Conservation (phyloP, 495 filamentous ascomycete species). For the Xylaria longipes region DNA sequence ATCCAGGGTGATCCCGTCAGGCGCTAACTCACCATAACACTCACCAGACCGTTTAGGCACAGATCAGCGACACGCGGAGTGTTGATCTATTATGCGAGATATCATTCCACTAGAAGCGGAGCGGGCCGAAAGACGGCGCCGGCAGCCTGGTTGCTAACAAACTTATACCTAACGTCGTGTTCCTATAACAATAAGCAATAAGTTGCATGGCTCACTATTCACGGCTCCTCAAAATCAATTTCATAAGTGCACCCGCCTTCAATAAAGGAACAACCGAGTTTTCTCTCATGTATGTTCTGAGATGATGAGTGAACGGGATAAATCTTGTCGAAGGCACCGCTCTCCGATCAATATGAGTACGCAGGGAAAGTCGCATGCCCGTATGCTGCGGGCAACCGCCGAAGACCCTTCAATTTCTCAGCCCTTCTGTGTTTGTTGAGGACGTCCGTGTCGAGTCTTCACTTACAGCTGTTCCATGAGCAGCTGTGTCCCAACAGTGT, state of each 20-base stretch:
- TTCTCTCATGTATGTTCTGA: not conserved
- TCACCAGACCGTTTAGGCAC: not conserved
- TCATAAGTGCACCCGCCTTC: not conserved
- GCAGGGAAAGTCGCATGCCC: too few relatives aligned
- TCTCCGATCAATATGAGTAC: not conserved
- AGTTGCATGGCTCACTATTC: not conserved
- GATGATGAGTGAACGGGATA: not conserved
- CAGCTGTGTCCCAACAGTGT: not conserved
- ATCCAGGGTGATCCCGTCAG: conserved; percentile 2
- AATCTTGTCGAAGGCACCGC: not conserved
- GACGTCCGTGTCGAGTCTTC: not conserved
- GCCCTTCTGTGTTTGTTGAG: not conserved
- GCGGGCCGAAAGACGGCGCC: conserved; percentile 9
- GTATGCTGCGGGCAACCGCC: not conserved
- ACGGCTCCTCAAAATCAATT: not conserved
- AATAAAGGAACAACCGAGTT: not conserved
- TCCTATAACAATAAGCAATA: not conserved
- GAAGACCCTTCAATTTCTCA: not conserved
- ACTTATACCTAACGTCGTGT: not conserved
- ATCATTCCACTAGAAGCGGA: conserved; percentile 1
- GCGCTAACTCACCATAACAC: not conserved
- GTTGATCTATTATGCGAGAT: not conserved
- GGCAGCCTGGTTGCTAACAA: not conserved
- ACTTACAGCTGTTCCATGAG: not conserved
- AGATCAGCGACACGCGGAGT: not conserved